A percentile compares a stretch with the other conserved stretches of the same genome.
These are phyloP conservation scores for Fusarium caatingaense DNA, from an alignment of 2,329 filamentous ascomycete species.

Conservation along the genomic window DNA sequence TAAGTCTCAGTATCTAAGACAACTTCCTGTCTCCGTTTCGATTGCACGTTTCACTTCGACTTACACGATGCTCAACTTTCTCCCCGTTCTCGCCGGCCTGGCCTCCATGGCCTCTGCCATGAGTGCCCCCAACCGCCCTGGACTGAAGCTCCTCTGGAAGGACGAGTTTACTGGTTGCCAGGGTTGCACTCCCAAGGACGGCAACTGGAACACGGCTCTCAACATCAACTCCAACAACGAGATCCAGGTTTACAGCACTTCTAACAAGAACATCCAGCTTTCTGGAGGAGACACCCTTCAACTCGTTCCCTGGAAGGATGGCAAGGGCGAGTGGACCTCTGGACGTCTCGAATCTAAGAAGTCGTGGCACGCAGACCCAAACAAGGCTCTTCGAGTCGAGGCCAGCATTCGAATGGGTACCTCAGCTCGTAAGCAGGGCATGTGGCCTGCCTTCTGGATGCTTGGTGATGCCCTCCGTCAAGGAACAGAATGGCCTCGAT, in stretches of 20 bases:
- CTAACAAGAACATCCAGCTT: constrained; percentile 60
- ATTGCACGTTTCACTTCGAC: constrained; percentile 24
- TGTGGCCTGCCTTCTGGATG: constrained; percentile 67
- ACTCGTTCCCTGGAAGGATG: constrained; percentile 59
- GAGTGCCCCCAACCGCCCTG: constrained; percentile 53
- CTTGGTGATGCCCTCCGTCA: constrained; percentile 60
- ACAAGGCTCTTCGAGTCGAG: constrained; percentile 57
- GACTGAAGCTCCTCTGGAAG: constrained; percentile 58
- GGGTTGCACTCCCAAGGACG: constrained; percentile 52
- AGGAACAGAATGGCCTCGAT: constrained; percentile 60
- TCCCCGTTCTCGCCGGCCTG: constrained; percentile 35
- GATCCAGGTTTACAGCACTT: constrained; percentile 59
- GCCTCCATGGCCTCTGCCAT: constrained; percentile 50
- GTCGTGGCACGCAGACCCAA: constrained; percentile 57
- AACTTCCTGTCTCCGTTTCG: neutral
- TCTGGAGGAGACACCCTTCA: constrained; percentile 64
- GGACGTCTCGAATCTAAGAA: constrained; percentile 62
- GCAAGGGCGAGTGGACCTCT: constrained; percentile 59
- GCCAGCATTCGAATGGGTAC: constrained; percentile 59
- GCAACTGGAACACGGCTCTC: constrained; percentile 59
- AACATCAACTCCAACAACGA: constrained; percentile 62
- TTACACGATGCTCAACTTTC: constrained; percentile 45
- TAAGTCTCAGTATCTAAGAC: constrained; percentile 9
- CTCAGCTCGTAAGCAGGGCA: constrained; percentile 56
- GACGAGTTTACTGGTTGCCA: constrained; percentile 58